A percentile compares a stretch with the other conserved stretches of the same genome.
Conservation (phyloP, 2,329 filamentous ascomycete genomes). For the Trichoderma harzianum region DNA sequence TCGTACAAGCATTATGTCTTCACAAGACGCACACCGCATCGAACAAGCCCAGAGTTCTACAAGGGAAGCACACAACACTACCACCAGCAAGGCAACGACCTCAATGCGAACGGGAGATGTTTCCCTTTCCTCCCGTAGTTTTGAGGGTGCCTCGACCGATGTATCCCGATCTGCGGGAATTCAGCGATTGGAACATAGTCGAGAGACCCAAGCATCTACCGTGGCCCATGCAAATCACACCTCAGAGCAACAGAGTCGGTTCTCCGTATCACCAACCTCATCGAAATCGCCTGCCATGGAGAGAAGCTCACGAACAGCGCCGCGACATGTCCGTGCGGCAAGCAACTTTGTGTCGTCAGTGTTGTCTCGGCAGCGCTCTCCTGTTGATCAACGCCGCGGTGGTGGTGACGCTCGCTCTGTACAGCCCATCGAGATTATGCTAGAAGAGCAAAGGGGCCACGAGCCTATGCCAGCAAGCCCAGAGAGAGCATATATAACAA, state of each 20-base stretch:
- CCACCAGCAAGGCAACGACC: neutral
- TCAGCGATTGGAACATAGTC: conserved; percentile 19
- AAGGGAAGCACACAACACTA: neutral
- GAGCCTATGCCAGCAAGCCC: neutral
- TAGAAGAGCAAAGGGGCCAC: neutral
- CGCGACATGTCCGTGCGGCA: neutral
- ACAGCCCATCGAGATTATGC: conserved; percentile 2
- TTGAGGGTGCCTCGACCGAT: neutral
- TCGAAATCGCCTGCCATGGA: neutral
- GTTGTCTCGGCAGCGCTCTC: conserved; percentile 8
- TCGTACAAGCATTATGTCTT: neutral
- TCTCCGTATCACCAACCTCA: conserved; percentile 16
- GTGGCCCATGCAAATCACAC: neutral
- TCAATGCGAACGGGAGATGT: neutral
- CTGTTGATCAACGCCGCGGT: conserved; percentile 1
- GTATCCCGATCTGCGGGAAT: conserved; percentile 14
- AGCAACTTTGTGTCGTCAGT: conserved; percentile 8
- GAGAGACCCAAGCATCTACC: neutral
- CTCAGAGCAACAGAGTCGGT: conserved; percentile 15
- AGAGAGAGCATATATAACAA: conserved; percentile 5
- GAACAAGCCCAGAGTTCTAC: neutral
- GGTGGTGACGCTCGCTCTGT: neutral
- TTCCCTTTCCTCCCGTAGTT: neutral
- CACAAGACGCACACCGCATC: neutral
- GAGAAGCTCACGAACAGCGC: neutral